These are phyloP conservation scores for Pisolithus tinctorius DNA, from an alignment of 768 basidiomycete genomes.

Conservation along the genomic window DNA sequence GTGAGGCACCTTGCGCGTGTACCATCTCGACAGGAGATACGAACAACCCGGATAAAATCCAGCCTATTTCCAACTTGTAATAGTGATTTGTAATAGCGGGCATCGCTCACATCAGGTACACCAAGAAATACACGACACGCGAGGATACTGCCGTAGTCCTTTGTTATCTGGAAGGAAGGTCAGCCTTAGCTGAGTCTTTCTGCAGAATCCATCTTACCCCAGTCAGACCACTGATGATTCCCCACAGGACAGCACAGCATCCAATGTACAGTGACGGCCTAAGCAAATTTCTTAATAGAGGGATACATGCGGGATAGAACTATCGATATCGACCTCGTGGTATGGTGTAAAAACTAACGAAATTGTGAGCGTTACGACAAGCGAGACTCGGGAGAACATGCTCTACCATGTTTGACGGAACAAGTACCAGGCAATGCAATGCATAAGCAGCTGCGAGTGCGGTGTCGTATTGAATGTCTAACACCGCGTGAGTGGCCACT, in stretches of 20 bases:
- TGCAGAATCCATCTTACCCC: slow-evolving; percentile 35
- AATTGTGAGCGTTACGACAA: neutral
- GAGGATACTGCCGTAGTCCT: slow-evolving; percentile 50
- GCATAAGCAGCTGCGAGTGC: slow-evolving; percentile 49
- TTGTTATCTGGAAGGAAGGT: slow-evolving; percentile 35
- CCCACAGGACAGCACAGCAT: slow-evolving; percentile 55
- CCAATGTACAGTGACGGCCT: slow-evolving; percentile 63
- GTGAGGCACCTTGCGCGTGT: slow-evolving; percentile 33
- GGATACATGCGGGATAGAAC: slow-evolving; percentile 39
- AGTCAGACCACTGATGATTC: slow-evolving; percentile 54
- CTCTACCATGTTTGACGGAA: slow-evolving; percentile 61
- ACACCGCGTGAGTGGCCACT: neutral
- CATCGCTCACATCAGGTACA: slow-evolving; percentile 42
- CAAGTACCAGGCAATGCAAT: slow-evolving; percentile 57
- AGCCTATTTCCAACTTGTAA: slow-evolving; percentile 27
- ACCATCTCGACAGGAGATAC: slow-evolving; percentile 47
- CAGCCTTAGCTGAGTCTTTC: neutral
- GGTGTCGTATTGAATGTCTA: slow-evolving; percentile 48
- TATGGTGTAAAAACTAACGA: slow-evolving; percentile 45
- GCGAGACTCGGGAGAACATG: neutral
- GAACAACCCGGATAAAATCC: slow-evolving; percentile 59
- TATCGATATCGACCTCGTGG: slow-evolving; percentile 35
- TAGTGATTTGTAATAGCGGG: neutral
- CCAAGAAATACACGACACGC: slow-evolving; percentile 57
- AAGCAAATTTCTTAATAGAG: slow-evolving; percentile 47